phyloP scores from a whole-genome alignment of 2,329 filamentous ascomycete genomes.

The Cryphonectria radicalis region DNA sequence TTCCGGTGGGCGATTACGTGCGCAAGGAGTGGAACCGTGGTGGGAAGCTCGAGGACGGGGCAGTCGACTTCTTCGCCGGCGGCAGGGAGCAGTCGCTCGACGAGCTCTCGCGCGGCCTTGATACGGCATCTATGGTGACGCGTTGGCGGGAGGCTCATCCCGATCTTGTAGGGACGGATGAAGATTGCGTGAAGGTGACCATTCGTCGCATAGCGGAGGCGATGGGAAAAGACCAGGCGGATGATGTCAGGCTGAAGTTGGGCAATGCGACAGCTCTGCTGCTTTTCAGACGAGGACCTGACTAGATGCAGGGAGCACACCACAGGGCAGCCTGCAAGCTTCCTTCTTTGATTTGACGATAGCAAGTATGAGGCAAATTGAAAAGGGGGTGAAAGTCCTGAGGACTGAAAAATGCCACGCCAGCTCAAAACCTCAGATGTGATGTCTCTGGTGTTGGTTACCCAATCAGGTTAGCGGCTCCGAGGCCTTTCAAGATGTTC shows the following conservation, averaged over 20 bases:
- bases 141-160: slow-evolving; percentile 46
- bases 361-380: not conserved
- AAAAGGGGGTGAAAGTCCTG: not conserved
- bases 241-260: not conserved
- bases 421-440: not conserved
- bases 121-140: slow-evolving; percentile 44
- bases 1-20: slow-evolving; percentile 34
- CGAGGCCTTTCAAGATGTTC: not conserved
- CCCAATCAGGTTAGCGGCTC: slow-evolving; percentile 1
- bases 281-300: not conserved
- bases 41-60: slow-evolving; percentile 34
- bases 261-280: not conserved
- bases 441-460: not conserved
- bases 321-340: too few relatives aligned
- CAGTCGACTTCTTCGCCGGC: slow-evolving; percentile 37
- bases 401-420: not conserved
- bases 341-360: too few relatives aligned
- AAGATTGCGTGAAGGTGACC: slow-evolving; percentile 38
- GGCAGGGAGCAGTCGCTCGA: slow-evolving; percentile 33
- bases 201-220: slow-evolving; percentile 8
- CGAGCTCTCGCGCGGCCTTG: slow-evolving; percentile 34
- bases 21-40: slow-evolving; percentile 43
- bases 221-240: slow-evolving; percentile 4
- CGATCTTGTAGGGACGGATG: slow-evolving; percentile 40
- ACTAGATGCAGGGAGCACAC: not conserved